Evolutionary conservation across 768 basidiomycete species (phyloP), one percentile per base, ranked within the genome.

Genomic region (Agaricus blazei): DNA sequence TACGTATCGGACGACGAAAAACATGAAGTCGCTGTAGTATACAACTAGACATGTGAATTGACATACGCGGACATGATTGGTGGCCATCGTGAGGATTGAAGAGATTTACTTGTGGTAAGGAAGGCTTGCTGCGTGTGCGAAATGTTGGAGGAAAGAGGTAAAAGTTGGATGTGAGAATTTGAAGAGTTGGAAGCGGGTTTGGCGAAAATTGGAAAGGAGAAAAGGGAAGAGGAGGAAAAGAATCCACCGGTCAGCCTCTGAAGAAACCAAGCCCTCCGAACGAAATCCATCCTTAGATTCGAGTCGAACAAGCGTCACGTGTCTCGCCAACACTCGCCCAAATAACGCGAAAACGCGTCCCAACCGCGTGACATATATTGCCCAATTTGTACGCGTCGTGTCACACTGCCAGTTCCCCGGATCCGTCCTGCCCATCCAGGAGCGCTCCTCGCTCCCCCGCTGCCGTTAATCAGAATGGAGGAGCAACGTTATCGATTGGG

Each of bases 21-120:
- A 37, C 37, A 41, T 48, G 12, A 49, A 23, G 36, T 14, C 12
- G 40, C 31, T 56, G 54, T 50, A 28, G 19, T 56, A 41, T 53
- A 29, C 46, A 4, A 26, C 3, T 28, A 54, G 38, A 57, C 52
- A 56, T 51, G 50, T 56, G 50, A 54, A 54, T 57, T 43, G 56
- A 68, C 78, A 48, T 76, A 87, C 86, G 66, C 86, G 84, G 67
- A 66, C 66, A 66, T 80, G 74, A 75, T 77, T 84, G 64, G 74
- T 81, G 65, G 83, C 80, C 83, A 87, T 86, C 59, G 66, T 68
- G 68, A 68, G 64, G 54, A 23, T 44, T 37, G 48, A 56, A 50
- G 29, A 41, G 27, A 34, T 55, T 55, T 42, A 55, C 45, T 55
- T 36, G 54, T 31, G 44, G 54, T 44, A 38, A 48, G 29, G 54